phyloP scores from a whole-genome alignment of 768 basidiomycete species.

The Tulasnella sp. region DNA sequence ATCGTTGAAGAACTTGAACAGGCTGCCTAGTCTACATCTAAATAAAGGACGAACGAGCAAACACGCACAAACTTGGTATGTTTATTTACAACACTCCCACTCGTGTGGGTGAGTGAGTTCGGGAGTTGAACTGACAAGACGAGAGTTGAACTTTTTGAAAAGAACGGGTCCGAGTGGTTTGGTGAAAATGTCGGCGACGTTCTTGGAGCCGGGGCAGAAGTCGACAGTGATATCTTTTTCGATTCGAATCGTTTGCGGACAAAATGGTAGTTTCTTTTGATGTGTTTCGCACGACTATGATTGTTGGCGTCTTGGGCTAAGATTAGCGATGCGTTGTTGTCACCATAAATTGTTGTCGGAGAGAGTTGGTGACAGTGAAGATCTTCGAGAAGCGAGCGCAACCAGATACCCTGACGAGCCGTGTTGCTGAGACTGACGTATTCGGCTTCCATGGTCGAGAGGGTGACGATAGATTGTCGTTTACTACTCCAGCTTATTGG shows the following conservation, averaged over 20 bases:
- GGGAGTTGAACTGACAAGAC: too few species aligned
- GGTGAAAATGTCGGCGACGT: constrained; percentile 21
- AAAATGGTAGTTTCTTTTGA: constrained; percentile 27
- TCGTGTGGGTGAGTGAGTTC: too few species aligned
- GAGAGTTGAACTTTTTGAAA: neutral
- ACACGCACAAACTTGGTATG: too few species aligned
- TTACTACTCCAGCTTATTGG: constrained; percentile 32
- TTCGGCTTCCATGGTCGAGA: constrained; percentile 35
- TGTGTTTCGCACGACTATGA: constrained; percentile 28
- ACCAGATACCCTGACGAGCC: constrained; percentile 29
- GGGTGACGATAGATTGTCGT: constrained; percentile 30
- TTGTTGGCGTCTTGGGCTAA: constrained; percentile 21
- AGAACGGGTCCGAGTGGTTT: constrained; percentile 11
- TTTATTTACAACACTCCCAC: too few species aligned
- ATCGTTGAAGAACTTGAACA: too few species aligned
- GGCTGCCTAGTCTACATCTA: too few species aligned
- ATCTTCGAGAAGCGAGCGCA: constrained; percentile 13
- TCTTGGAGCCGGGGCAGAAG: constrained; percentile 15
- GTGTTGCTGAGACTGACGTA: constrained; percentile 30
- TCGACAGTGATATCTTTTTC: constrained; percentile 2
- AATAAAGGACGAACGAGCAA: too few species aligned
- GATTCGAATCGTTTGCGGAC: constrained; percentile 21
- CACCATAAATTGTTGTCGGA: constrained; percentile 17
- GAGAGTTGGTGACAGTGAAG: neutral
- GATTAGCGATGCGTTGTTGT: constrained; percentile 27